Base-by-base conservation (phyloP, 805 yeast genomes). In the Lachancea waltii region DNA sequence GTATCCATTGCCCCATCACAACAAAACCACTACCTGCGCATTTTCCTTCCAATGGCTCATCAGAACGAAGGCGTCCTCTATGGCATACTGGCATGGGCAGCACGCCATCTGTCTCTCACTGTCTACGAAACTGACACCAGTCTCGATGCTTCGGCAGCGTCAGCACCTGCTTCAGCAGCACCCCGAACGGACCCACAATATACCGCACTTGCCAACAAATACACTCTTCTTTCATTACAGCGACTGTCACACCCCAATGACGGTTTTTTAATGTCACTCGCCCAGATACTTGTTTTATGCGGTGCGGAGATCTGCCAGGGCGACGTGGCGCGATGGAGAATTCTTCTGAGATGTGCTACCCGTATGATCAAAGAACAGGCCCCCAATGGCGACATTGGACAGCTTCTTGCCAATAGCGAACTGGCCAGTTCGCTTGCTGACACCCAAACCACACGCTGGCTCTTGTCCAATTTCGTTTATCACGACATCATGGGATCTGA, bases 221-320 rank as follows among this genome's bases (percentile, higher is more conserved):
- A 51, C 35, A 51, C 53, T 1, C 32, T 47, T 25, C 36, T 43
- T 26, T 49, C 53, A 7, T 36, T 50, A 23, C 42, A 45, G 17
- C 36, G 32, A 16, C 37, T 50, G 17, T 10, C 36, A 3, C 14
- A 19, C 13, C 26, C 42, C 4, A 15, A 28, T 15, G 17, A 22
- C 19, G 38, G 33, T 14, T 48, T 45, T 14, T 41, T 51, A 19
- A 43, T 43, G 43, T 43, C 52, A 13, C 54, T 84, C 31, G 89
- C 94, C 1, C 73, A 80, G 13, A 64, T 81, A 37, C 60, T 84
- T 44, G 74, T 85, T 36, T 65, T 84, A 35, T 74, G 83, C 47
- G 85, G 82, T n/a, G 89, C 85, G 1, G 87, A 83, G 52, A 81
- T 85, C 37, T 84, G 90, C 60, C 72, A 77, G 46, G 95, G 95